Evolutionary conservation across 2,329 filamentous ascomycete species (phyloP).

Genomic region (Xylariaceae sp.): DNA sequence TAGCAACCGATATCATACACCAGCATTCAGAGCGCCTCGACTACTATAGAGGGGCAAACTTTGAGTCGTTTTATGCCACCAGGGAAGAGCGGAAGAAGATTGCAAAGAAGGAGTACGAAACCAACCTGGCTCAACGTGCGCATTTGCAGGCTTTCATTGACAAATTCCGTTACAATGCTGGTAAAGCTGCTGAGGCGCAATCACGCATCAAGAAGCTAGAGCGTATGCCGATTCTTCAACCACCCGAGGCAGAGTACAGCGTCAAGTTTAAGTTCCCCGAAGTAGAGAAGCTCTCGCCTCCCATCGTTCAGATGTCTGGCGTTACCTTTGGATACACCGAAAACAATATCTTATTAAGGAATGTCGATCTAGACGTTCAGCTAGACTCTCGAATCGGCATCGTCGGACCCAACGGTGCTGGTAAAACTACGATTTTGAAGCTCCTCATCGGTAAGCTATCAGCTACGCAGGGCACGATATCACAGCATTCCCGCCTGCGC

Average conservation of each 20-base stretch:
- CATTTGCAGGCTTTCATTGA: constrained; percentile 98
- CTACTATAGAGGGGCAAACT: constrained; percentile 98
- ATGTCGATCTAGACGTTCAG: constrained; percentile 95
- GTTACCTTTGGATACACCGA: constrained; percentile 87
- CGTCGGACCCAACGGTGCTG: constrained; percentile 97
- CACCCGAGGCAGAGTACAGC: constrained; percentile 91
- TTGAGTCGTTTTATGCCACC: constrained; percentile 95
- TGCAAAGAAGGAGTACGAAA: constrained; percentile 96
- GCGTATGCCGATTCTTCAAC: constrained; percentile 89
- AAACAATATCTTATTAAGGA: constrained; percentile 78
- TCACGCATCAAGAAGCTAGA: constrained; percentile 99
- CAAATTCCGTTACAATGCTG: constrained; percentile 99
- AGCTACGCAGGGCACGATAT: constrained; percentile 80
- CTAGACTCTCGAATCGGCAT: constrained; percentile 98
- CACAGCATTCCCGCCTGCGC: constrained; percentile 84
- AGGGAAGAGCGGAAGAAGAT: constrained; percentile 97
- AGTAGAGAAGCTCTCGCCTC: constrained; percentile 95
- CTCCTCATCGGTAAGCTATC: constrained; percentile 88
- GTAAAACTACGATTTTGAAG: constrained; percentile 98
- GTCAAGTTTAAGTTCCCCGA: constrained; percentile 98
- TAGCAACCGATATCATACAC: constrained; percentile 98
- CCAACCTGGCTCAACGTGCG: constrained; percentile 91
- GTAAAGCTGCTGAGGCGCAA: constrained; percentile 97
- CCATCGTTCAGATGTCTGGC: constrained; percentile 95
- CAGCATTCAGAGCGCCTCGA: constrained; percentile 96